These are phyloP conservation scores for Lactarius pseudohatsudake DNA, from an alignment of 768 basidiomycete species.

Conservation along the genomic window DNA sequence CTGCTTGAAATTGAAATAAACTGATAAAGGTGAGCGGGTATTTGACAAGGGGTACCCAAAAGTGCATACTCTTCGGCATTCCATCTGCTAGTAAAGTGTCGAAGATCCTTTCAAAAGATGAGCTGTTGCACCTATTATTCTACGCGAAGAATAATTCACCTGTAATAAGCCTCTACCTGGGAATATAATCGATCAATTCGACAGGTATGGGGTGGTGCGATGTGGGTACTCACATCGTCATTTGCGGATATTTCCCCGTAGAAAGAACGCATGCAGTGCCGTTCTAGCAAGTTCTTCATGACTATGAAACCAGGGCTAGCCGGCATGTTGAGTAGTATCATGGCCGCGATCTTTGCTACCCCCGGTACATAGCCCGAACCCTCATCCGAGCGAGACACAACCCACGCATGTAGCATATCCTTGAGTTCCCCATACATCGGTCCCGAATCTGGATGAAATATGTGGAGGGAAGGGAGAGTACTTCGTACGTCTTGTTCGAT, in stretches of 20 bases:
- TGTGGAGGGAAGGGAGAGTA: slow-evolving; percentile 75
- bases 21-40: slow-evolving; percentile 39
- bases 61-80: slow-evolving; percentile 82
- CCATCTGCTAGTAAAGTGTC: slow-evolving; percentile 89
- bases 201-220: slow-evolving; percentile 17
- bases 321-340: slow-evolving; percentile 84
- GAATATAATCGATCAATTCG: slow-evolving; percentile 19
- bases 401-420: slow-evolving; percentile 85
- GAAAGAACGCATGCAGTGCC: slow-evolving; percentile 83
- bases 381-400: slow-evolving; percentile 81
- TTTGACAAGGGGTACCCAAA: neutral
- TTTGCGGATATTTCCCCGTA: slow-evolving; percentile 68
- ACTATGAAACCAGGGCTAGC: slow-evolving; percentile 72
- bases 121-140: neutral
- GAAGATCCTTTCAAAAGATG: slow-evolving; percentile 61
- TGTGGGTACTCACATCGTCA: slow-evolving; percentile 66
- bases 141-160: slow-evolving; percentile 44
- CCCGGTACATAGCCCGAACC: slow-evolving; percentile 73
- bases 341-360: slow-evolving; percentile 74
- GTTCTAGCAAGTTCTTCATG: slow-evolving; percentile 82
- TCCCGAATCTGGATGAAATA: slow-evolving; percentile 74
- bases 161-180: slow-evolving; percentile 88
- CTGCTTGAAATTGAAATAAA: slow-evolving; percentile 94
- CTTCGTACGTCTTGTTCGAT: slow-evolving; percentile 75
- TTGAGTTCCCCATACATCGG: slow-evolving; percentile 81